These are phyloP conservation scores for Sonneratia caseolaris DNA, from an alignment of 345 rosid genomes.

Conservation along the genomic window DNA sequence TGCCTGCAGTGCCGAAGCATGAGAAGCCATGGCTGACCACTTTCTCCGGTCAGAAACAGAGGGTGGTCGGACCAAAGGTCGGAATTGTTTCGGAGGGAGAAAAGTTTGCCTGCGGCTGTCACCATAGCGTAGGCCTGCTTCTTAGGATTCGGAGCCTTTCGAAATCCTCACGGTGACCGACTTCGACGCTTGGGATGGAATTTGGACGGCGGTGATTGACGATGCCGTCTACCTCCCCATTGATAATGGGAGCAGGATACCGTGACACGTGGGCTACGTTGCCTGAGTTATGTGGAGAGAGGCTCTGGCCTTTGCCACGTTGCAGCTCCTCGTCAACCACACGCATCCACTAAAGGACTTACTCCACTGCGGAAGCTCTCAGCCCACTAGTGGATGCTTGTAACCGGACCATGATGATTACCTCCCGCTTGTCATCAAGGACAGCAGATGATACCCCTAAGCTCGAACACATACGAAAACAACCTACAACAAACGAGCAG, in stretches of 20 bases:
- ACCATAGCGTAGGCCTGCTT: neutral
- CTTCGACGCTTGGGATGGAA: neutral
- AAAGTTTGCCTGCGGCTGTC: neutral
- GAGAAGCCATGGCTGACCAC: constrained; percentile 16
- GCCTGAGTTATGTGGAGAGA: neutral
- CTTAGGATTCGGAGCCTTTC: neutral
- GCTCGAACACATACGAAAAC: no score
- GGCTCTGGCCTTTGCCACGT: neutral
- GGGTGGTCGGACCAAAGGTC: no score
- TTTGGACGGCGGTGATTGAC: neutral
- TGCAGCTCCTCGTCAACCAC: neutral
- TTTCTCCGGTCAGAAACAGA: neutral
- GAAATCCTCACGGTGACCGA: neutral
- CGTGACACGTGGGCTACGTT: neutral
- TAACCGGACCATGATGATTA: no score
- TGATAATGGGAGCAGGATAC: neutral
- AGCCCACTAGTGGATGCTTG: no score
- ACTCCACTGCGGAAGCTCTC: no score
- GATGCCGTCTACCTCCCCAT: neutral
- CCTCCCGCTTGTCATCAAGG: no score
- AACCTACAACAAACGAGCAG: no score
- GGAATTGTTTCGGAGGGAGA: neutral
- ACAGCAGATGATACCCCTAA: no score
- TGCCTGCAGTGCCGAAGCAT: constrained; percentile 8
- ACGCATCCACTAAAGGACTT: no score